phyloP scores from a whole-genome alignment of 805 yeast species.

The Saccharomyces jurei region DNA sequence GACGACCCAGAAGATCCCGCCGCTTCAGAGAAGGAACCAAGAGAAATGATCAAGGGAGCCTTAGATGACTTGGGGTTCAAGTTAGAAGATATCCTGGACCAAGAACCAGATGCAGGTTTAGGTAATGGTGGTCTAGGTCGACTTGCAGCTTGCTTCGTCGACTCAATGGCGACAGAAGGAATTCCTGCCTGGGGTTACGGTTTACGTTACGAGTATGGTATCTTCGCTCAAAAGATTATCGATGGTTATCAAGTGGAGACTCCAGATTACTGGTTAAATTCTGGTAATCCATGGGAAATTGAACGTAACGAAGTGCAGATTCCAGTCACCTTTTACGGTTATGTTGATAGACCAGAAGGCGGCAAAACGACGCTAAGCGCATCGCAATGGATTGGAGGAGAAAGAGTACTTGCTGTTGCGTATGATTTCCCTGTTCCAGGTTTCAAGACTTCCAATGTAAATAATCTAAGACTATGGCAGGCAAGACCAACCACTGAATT shows the following conservation, averaged over 20 bases:
- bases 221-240: slow-evolving; percentile 79
- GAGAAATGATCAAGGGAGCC: slow-evolving; percentile 49
- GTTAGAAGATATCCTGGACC: slow-evolving; percentile 73
- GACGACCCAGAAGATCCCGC: slow-evolving; percentile 7
- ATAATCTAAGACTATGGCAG: slow-evolving; percentile 84
- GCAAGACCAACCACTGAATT: slow-evolving; percentile 86
- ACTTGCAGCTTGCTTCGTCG: slow-evolving; percentile 88
- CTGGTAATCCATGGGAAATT: slow-evolving; percentile 90
- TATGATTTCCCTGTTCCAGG: slow-evolving; percentile 93
- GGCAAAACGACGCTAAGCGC: slow-evolving; percentile 46
- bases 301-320: slow-evolving; percentile 78
- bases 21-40: slow-evolving; percentile 21
- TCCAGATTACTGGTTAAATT: slow-evolving; percentile 90
- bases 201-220: slow-evolving; percentile 86
- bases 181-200: slow-evolving; percentile 98
- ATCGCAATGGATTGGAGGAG: slow-evolving; percentile 81
- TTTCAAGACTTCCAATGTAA: slow-evolving; percentile 70
- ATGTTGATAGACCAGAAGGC: slow-evolving; percentile 49
- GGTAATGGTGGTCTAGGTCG: slow-evolving; percentile 96
- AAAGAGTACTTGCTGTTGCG: slow-evolving; percentile 81
- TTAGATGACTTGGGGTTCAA: slow-evolving; percentile 75
- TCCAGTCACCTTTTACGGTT: slow-evolving; percentile 86
- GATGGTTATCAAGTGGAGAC: slow-evolving; percentile 92
- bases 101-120: slow-evolving; percentile 89
- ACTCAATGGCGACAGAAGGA: slow-evolving; percentile 76